Evolutionary conservation across 495 filamentous ascomycete species (phyloP).

Genomic region (Penicillium malachiteum): DNA sequence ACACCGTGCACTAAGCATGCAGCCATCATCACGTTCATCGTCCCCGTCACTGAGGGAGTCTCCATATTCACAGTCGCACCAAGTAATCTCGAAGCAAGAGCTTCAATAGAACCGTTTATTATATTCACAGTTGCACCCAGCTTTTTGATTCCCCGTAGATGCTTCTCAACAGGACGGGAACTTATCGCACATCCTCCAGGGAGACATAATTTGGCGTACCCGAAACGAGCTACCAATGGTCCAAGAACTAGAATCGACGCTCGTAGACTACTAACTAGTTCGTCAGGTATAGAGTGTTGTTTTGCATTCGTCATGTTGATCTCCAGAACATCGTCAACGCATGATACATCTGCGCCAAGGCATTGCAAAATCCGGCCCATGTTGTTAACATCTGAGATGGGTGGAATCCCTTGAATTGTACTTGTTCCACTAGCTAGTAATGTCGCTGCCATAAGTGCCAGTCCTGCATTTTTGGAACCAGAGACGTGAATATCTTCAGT

Average conservation of each 20-base stretch:
- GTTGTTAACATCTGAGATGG: background rate
- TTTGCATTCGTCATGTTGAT: background rate
- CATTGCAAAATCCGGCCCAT: background rate
- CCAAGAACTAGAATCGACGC: background rate
- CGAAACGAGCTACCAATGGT: background rate
- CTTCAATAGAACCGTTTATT: background rate
- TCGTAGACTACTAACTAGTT: background rate
- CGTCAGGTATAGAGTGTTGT: background rate
- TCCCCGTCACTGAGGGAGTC: background rate
- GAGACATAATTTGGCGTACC: background rate
- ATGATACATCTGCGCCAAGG: background rate
- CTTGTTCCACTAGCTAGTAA: background rate
- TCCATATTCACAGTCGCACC: background rate
- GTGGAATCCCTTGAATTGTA: background rate
- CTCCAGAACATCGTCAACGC: background rate
- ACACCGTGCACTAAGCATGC: background rate
- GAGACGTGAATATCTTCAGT: background rate
- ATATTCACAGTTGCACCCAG: background rate
- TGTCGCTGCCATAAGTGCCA: background rate
- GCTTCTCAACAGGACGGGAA: background rate
- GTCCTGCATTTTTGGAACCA: background rate
- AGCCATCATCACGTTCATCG: background rate
- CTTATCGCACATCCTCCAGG: background rate
- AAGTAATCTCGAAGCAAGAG: background rate
- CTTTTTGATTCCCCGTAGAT: background rate